Base-by-base conservation (phyloP, 768 basidiomycete genomes). In the Mrakia frigida region DNA sequence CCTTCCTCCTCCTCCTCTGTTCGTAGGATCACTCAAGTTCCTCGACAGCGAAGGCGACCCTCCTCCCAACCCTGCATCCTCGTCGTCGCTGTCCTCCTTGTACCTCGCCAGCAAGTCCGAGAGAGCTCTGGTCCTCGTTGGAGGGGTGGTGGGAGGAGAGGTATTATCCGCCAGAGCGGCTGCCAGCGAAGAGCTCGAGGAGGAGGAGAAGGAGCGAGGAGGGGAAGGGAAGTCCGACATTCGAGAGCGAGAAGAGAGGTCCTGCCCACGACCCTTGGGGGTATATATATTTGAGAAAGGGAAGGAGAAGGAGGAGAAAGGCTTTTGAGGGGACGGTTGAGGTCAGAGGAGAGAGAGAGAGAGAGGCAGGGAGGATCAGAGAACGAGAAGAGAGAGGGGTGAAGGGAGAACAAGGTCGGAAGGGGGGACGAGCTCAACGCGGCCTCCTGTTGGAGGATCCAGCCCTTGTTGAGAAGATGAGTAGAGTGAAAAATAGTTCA, bases 161-260 rank as follows among this genome's bases (percentile, higher is more conserved):
- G 65, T 39, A 7, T 7, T 9, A 18, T 21, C 65, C 37, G 65
- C 37, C 21, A 39, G 35, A 13, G 37, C 18, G 1, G 37, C 25
- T 68, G 65, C 65, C 65, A 37, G 65, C 35, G 65, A 68, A 39
- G 65, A 56, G 56, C 25, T 56, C 56, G 56, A 56, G 65, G 39
- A 68, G 65, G 39, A 68, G 65, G 65, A 35, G 35, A 39, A 68
- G 35, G 65, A 68, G 23, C 21, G 39, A 28, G 56, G 56, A 56
- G 56, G 56, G 56, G 56, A 56, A 56, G 56, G 56, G 25, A 28
- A 56, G 56, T 56, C 56, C 56, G 56, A n/a, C 56, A 28, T n/a
- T 10, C 6, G 10, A 5, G 56, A 28, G 56, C 16, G 46, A 21
- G 46, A 50, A 50, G 46, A 50, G 46, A 50, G 46, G 46, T 50